Evolutionary conservation across 78 protist species (phyloP).

Genomic region (Planoprotostelium fungivorum): DNA sequence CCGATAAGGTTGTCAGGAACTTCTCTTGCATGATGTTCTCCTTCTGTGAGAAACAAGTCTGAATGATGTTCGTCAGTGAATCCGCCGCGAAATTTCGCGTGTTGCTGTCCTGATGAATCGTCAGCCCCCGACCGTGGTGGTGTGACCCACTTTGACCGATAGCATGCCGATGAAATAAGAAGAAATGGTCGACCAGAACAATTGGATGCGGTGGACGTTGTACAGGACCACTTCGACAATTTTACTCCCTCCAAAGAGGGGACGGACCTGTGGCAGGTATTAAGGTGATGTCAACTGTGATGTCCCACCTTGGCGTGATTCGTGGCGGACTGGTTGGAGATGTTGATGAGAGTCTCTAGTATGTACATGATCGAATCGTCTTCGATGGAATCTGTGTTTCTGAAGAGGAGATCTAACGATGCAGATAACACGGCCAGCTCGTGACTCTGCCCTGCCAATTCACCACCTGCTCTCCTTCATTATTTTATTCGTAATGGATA

Average conservation of each 20-base stretch:
- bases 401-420: background rate
- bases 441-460: background rate
- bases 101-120: background rate
- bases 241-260: background rate
- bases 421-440: background rate
- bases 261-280: background rate
- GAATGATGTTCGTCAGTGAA: background rate
- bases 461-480: background rate
- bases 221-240: background rate
- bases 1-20: slow-evolving; percentile 34
- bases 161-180: background rate
- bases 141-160: background rate
- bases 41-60: background rate
- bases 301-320: background rate
- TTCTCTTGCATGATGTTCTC: slow-evolving; percentile 30
- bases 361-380: background rate
- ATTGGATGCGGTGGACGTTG: background rate
- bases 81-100: background rate
- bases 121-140: too few relatives aligned
- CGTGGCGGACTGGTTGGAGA: background rate
- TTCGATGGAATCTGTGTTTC: background rate
- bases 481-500: background rate
- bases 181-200: background rate
- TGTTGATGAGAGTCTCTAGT: background rate
- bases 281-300: background rate